Percentiles rank a stretch among this genome's conserved stretches.
Evolutionary conservation across 2,329 filamentous ascomycete species (phyloP).

Genomic region (Alternaria brassicicola): DNA sequence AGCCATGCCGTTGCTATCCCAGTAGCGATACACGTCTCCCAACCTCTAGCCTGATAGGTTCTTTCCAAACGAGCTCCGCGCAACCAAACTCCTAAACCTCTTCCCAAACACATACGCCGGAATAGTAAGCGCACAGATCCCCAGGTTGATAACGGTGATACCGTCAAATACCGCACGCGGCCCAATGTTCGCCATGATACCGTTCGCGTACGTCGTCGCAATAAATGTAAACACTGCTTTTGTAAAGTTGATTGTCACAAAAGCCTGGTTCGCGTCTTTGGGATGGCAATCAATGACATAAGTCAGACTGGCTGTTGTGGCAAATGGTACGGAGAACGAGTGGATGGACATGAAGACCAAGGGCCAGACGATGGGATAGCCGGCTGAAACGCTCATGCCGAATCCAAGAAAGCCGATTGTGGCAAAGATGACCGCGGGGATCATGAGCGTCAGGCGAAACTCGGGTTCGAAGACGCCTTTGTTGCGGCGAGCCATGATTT

Average conservation of each 20-base stretch:
- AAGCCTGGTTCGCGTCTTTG: conserved; percentile 49
- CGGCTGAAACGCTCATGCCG: conserved; percentile 43
- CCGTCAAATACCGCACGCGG: conserved; percentile 70
- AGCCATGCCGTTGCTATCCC: not conserved
- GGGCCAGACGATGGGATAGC: conserved; percentile 34
- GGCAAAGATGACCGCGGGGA: conserved; percentile 39
- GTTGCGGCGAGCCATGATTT: conserved; percentile 75
- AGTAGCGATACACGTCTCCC: not conserved
- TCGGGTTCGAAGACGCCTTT: conserved; percentile 88
- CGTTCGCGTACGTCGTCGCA: conserved; percentile 82
- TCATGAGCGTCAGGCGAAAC: conserved; percentile 64
- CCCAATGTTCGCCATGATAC: conserved; percentile 64
- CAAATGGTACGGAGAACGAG: conserved; percentile 48
- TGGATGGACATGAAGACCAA: conserved; percentile 48
- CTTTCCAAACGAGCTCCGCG: conserved; percentile 28
- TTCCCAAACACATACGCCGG: conserved; percentile 61
- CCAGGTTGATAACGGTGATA: conserved; percentile 75
- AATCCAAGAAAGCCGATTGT: conserved; percentile 53
- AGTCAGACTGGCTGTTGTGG: conserved; percentile 47
- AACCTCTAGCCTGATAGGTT: conserved; percentile 19
- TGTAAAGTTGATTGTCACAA: conserved; percentile 52
- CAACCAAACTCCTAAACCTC: conserved; percentile 40
- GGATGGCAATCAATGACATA: conserved; percentile 53
- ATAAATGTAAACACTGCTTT: conserved; percentile 55
- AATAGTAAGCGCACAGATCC: conserved; percentile 73